Base-by-base conservation (phyloP, 345 rosid genomes). In the Lepidium didymum region DNA sequence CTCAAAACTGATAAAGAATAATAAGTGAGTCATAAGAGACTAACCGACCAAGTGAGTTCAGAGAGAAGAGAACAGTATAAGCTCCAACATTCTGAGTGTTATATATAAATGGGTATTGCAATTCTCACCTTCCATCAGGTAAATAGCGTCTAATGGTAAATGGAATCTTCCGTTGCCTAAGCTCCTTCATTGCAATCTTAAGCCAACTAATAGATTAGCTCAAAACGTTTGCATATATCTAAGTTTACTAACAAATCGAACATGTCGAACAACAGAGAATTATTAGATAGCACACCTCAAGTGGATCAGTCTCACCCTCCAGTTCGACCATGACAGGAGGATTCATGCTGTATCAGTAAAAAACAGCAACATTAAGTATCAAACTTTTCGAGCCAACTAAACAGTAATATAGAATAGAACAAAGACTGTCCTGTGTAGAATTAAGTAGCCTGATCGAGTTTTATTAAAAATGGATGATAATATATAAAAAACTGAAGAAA, bases 301-400 rank as follows among this genome's bases (percentile, higher is more conserved):
- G 89, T 3, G 95, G 91, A 62, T 89, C 96, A 37, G 91, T 87
- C 71, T 89, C 95, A 4, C 93, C 91, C 81, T 92, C 90, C 76
- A 92, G 69, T 80, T 87, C 85, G 38, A 89, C 98, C 92, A 87
- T 92, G 12, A 87, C 88, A 10, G 96, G 96, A 27, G 95, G 92
- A 82, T 87, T 89, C 95, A 92, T 84, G 79, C 92, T 85, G 87
- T 71, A 61, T 57, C 74, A 55, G 33, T n/a, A 21, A 34, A 13
- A 70, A 29, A 29, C 21, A 61, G 21, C 3, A 46, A 4, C 23
- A 62, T 1, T 10, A 33, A 73, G 50, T 1, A 42, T 10, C 21
- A 53, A 29, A 42, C 23, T 19, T 40, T 3, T 23, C 7, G 0
- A 53, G 11, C 53, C 42, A 37, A 10, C 33, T 42, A 31, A 21